These are phyloP conservation scores for Fusarium robinianum DNA, from an alignment of 2,329 filamentous ascomycete genomes.

Conservation along the genomic window DNA sequence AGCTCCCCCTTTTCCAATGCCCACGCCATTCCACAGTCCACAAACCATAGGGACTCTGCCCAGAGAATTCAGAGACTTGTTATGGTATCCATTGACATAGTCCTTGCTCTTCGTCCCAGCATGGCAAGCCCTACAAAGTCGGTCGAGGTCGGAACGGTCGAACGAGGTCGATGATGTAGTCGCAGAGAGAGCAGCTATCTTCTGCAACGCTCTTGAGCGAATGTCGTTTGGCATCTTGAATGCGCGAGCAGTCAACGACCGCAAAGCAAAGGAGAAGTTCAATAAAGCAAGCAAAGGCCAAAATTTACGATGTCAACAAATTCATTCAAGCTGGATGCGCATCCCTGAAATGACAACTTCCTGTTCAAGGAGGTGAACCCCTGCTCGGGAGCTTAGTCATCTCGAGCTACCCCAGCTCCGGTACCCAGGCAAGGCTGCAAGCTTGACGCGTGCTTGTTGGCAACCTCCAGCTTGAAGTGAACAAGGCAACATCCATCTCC, in stretches of 20 bases:
- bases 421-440: slow-evolving; percentile 55
- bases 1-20: slow-evolving; percentile 11
- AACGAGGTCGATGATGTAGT: slow-evolving; percentile 57
- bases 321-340: slow-evolving; percentile 14
- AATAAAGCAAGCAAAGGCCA: slow-evolving; percentile 9
- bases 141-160: slow-evolving; percentile 66
- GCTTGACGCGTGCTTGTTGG: slow-evolving; percentile 48
- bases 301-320: slow-evolving; percentile 25
- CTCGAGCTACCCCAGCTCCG: slow-evolving; percentile 41
- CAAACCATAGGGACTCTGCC: slow-evolving; percentile 65
- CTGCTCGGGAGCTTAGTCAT: slow-evolving; percentile 47
- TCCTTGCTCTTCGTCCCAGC: slow-evolving; percentile 50
- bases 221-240: slow-evolving; percentile 58
- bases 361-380: slow-evolving; percentile 31
- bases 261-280: slow-evolving; percentile 2
- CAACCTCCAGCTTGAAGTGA: slow-evolving; percentile 38
- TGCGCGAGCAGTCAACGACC: neutral
- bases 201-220: slow-evolving; percentile 65
- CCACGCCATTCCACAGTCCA: neutral
- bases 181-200: slow-evolving; percentile 67
- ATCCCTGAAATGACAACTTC: slow-evolving; percentile 29
- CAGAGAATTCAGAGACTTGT: slow-evolving; percentile 48
- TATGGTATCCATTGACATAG: slow-evolving; percentile 53
- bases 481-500: slow-evolving; percentile 29
- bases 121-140: slow-evolving; percentile 62